Percentiles rank a stretch among this genome's conserved stretches.
phyloP scores from a whole-genome alignment of 257 asterid species.

The Avicennia marina region DNA sequence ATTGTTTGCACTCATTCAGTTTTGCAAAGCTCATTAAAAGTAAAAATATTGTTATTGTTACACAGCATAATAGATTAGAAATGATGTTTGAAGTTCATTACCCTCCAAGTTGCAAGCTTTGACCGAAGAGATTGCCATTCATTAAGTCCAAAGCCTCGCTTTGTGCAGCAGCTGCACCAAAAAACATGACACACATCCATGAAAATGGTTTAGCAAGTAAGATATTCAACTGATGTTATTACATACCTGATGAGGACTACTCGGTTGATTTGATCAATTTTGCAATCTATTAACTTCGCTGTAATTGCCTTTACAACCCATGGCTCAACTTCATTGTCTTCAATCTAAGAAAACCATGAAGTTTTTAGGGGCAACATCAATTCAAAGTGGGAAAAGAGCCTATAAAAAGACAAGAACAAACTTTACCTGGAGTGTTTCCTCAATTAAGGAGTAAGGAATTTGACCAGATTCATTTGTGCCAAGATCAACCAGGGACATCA shows the following conservation, averaged over 20 bases:
- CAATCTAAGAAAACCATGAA: conserved; percentile 34
- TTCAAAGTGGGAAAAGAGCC: too few species aligned
- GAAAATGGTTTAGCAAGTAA: neutral
- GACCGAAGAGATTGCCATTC: conserved; percentile 55
- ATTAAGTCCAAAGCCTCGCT: conserved; percentile 49
- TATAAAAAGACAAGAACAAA: neutral
- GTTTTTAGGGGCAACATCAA: too few species aligned
- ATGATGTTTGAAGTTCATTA: conserved; percentile 12
- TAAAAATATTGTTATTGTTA: neutral
- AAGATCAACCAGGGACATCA: conserved; percentile 77
- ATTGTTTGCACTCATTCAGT: too few species aligned
- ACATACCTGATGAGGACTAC: conserved; percentile 50
- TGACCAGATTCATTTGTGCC: conserved; percentile 64
- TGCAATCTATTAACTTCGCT: conserved; percentile 52
- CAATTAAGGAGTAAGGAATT: conserved; percentile 63
- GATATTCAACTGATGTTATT: neutral
- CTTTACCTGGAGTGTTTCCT: conserved; percentile 68
- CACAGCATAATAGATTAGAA: neutral
- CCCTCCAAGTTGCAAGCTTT: conserved; percentile 63
- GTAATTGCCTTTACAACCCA: conserved; percentile 72
- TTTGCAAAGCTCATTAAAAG: too few species aligned
- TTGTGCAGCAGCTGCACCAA: conserved; percentile 34
- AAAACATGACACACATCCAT: neutral
- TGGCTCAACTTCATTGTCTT: conserved; percentile 48
- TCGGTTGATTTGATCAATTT: conserved; percentile 64